Conservation (phyloP, 2,329 filamentous ascomycete genomes). For the Fusarium veterinarium region DNA sequence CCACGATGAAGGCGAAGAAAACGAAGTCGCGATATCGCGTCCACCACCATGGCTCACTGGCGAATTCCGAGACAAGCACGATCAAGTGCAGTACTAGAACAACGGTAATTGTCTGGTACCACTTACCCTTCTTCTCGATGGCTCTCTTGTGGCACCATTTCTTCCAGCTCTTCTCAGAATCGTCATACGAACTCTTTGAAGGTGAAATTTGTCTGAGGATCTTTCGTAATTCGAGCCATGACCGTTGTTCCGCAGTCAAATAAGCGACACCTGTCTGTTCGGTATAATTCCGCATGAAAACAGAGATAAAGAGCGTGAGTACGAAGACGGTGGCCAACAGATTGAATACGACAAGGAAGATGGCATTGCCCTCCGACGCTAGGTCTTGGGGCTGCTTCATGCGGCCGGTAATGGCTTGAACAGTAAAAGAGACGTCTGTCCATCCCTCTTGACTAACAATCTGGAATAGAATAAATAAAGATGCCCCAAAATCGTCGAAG, state of each 20-base stretch:
- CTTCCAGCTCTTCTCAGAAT: conserved; percentile 81
- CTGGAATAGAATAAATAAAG: conserved; percentile 96
- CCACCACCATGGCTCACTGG: conserved; percentile 79
- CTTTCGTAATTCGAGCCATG: conserved; percentile 95
- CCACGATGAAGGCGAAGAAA: conserved; percentile 83
- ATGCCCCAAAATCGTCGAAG: conserved; percentile 95
- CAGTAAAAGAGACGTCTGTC: conserved; percentile 90
- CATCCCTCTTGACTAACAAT: conserved; percentile 99
- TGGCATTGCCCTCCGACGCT: conserved; percentile 81
- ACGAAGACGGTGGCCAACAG: conserved; percentile 96
- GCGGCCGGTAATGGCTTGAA: conserved; percentile 82
- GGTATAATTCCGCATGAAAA: conserved; percentile 99
- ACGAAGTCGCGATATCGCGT: conserved; percentile 76
- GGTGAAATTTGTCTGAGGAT: conserved; percentile 91
- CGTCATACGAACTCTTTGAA: conserved; percentile 88
- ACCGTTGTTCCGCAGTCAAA: conserved; percentile 93
- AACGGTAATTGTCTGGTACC: conserved; percentile 85
- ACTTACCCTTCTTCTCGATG: conserved; percentile 91
- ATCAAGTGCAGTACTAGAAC: conserved; percentile 85
- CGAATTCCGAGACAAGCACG: conserved; percentile 87
- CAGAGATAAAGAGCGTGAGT: conserved; percentile 95
- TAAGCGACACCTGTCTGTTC: conserved; percentile 98
- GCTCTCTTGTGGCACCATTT: conserved; percentile 96
- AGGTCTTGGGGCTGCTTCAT: conserved; percentile 78
- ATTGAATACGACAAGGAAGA: conserved; percentile 98